These are phyloP conservation scores for Tilletia horrida DNA, from an alignment of 1,284 basidiomycete genomes.

Conservation along the genomic window DNA sequence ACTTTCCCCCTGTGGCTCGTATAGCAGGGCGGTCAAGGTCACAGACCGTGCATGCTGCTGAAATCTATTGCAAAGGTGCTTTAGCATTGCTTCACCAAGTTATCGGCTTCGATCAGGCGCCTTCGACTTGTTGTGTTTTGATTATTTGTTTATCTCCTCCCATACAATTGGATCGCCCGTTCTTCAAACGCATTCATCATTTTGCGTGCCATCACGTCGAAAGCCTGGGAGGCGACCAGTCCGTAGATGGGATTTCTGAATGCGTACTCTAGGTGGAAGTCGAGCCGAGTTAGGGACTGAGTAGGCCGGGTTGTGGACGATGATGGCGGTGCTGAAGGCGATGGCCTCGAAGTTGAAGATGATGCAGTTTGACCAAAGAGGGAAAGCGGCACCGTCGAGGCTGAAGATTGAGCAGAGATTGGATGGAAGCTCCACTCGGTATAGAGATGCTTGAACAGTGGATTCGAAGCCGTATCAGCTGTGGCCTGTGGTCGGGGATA, in stretches of 20 bases:
- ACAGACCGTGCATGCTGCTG: no score
- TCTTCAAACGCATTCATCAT: conserved; percentile 91
- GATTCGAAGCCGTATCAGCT: conserved; percentile 66
- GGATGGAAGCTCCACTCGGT: conserved; percentile 64
- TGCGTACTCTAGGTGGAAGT: conserved; percentile 66
- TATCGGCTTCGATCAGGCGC: no score
- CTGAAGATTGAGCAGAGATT: conserved; percentile 15
- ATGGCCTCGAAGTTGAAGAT: neutral
- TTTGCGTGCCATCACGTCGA: conserved; percentile 76
- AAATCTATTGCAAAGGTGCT: no score
- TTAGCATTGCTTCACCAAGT: no score
- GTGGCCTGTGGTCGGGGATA: conserved; percentile 63
- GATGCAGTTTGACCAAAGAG: conserved; percentile 2
- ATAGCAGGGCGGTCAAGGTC: no score
- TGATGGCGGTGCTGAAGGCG: conserved; percentile 1
- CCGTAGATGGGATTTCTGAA: conserved; percentile 85
- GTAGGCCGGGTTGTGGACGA: neutral
- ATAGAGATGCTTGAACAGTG: conserved; percentile 77
- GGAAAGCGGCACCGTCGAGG: neutral
- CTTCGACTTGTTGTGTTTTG: no score
- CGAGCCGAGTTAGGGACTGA: conserved; percentile 31
- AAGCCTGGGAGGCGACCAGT: conserved; percentile 73
- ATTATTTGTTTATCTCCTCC: neutral
- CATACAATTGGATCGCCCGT: conserved; percentile 62
- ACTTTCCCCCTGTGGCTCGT: no score